Conservation (phyloP, 805 yeast genomes). For the Metschnikowia baotianmanensis region DNA sequence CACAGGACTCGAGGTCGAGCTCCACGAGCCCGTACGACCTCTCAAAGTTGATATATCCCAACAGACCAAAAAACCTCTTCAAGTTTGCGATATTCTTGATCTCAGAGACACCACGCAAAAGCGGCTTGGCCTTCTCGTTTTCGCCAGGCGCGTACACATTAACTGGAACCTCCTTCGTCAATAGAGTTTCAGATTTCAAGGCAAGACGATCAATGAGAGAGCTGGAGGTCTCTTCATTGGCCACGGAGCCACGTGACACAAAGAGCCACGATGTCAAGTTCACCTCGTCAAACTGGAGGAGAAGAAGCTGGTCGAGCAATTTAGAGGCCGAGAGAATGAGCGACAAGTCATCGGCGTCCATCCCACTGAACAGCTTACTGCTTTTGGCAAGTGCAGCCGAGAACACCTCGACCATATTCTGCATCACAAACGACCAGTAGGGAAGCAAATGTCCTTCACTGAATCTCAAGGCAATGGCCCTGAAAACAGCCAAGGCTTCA, state of each 20-base stretch:
- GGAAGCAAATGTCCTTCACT: slow-evolving; percentile 63
- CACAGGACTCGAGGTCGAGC: slow-evolving; percentile 39
- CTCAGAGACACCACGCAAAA: slow-evolving; percentile 42
- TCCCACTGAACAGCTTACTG: slow-evolving; percentile 25
- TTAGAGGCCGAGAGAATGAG: slow-evolving; percentile 64
- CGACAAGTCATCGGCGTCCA: slow-evolving; percentile 36
- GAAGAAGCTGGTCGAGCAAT: slow-evolving; percentile 69
- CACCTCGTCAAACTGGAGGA: slow-evolving; percentile 73
- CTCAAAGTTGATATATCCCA: slow-evolving; percentile 65
- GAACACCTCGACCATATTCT: slow-evolving; percentile 57
- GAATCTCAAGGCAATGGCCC: slow-evolving; percentile 64
- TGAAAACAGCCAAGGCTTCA: slow-evolving; percentile 54
- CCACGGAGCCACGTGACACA: slow-evolving; percentile 61
- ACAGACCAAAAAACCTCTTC: slow-evolving; percentile 61
- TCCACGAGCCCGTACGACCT: slow-evolving; percentile 52
- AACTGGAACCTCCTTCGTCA: slow-evolving; percentile 36
- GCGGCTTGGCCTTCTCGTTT: slow-evolving; percentile 34
- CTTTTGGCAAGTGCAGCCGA: slow-evolving; percentile 29
- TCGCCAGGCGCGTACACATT: slow-evolving; percentile 34
- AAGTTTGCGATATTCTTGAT: slow-evolving; percentile 46
- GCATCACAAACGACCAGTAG: slow-evolving; percentile 66
- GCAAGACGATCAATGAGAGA: slow-evolving; percentile 52
- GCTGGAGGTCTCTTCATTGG: slow-evolving; percentile 16
- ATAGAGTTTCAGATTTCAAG: slow-evolving; percentile 27
- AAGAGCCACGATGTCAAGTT: slow-evolving; percentile 83